A percentile compares a stretch with the other conserved stretches of the same genome.
Evolutionary conservation across 2,329 filamentous ascomycete species (phyloP).

Genomic region (Dothideomycetes sp.): DNA sequence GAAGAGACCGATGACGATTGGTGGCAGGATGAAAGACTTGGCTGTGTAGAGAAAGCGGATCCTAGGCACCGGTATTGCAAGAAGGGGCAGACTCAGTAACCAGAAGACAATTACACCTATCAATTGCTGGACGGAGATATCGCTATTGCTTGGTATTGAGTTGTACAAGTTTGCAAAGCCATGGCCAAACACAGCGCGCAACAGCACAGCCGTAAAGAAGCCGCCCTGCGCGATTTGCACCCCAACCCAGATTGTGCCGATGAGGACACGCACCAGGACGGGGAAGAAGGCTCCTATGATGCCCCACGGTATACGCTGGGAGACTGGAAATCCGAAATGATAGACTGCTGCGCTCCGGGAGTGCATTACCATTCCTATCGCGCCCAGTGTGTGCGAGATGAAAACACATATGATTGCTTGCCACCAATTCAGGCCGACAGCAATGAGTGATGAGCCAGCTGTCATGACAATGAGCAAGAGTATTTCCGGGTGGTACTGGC

Average conservation of each 20-base stretch:
- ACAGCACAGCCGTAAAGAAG: slow-evolving; percentile 6
- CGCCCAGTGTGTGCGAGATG: slow-evolving; percentile 1
- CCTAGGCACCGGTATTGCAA: no score
- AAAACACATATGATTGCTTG: slow-evolving; percentile 5
- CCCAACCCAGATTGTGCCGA: slow-evolving; percentile 4
- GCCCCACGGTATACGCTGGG: slow-evolving; percentile 4
- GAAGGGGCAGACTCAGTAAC: no score
- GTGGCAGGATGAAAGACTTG: no score
- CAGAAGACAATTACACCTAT: no score
- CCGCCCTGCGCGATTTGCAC: slow-evolving; percentile 4
- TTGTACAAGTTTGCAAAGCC: no score
- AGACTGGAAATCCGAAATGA: slow-evolving; percentile 4
- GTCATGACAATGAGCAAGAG: no score
- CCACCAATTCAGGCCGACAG: slow-evolving; percentile 3
- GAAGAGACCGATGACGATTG: no score
- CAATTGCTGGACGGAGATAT: no score
- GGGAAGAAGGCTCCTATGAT: slow-evolving; percentile 4
- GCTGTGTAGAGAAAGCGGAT: no score
- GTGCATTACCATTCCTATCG: slow-evolving; percentile 1
- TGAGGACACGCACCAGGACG: slow-evolving; percentile 3
- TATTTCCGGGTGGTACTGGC: no score
- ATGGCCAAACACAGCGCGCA: no score
- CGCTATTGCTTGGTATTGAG: no score
- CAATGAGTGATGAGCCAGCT: slow-evolving; percentile 3
- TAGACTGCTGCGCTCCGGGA: slow-evolving; percentile 1